A percentile compares a stretch with the other conserved stretches of the same genome.
Evolutionary conservation across 2,329 filamentous ascomycete genomes (phyloP).

Genomic region (Aureobasidium sp.): DNA sequence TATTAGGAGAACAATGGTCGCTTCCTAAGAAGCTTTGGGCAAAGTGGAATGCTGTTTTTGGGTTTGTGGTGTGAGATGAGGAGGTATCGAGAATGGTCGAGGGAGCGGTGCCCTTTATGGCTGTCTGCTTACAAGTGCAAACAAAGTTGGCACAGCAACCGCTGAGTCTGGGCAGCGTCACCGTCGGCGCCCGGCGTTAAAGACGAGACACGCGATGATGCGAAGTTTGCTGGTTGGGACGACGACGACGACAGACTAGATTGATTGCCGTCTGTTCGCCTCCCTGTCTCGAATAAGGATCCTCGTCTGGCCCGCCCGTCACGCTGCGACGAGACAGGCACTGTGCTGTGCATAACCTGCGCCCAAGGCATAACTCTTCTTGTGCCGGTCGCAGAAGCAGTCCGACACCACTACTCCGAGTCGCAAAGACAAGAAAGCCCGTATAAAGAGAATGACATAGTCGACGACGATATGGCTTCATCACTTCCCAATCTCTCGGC

Average conservation of each 20-base stretch:
- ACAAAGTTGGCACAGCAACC: slow-evolving; percentile 14
- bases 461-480: slow-evolving; percentile 19
- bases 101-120: slow-evolving; percentile 14
- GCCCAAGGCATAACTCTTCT: neutral
- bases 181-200: neutral
- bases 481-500: slow-evolving; percentile 10
- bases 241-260: slow-evolving; percentile 2
- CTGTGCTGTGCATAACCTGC: slow-evolving; percentile 1
- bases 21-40: slow-evolving; percentile 20
- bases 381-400: neutral
- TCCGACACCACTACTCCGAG: neutral
- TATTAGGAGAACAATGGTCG: slow-evolving; percentile 20
- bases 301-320: neutral
- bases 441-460: neutral
- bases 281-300: neutral
- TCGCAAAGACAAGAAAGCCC: too few species aligned
- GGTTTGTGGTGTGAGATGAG: slow-evolving; percentile 21
- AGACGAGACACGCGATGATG: neutral
- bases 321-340: neutral
- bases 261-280: neutral
- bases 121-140: slow-evolving; percentile 15
- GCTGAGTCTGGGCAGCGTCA: neutral
- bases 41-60: slow-evolving; percentile 14
- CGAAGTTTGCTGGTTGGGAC: slow-evolving; percentile 6
- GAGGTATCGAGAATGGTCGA: neutral